Evolutionary conservation across 2,329 filamentous ascomycete species (phyloP), one percentile per base, ranked within the genome.

Genomic region (Diaporthe batatas): DNA sequence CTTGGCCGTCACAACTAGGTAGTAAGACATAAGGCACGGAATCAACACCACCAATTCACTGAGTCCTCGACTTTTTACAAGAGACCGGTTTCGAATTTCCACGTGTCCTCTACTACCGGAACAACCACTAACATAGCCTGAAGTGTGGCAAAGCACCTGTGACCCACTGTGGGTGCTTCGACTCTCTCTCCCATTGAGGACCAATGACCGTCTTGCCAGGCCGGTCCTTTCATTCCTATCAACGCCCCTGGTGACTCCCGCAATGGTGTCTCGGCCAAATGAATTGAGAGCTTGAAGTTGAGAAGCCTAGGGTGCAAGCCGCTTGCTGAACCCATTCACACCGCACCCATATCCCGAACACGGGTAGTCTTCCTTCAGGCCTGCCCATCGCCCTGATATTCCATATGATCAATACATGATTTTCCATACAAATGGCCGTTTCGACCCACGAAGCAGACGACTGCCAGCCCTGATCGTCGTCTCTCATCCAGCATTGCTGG

Each of bases 401-500:
- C 57, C 57, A 42, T 59, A 42, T 58, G 32, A 65, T 34, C 54
- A 49, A 57, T 65, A 65, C 72, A 69, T 70, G 39, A 32, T 53
- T 32, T 72, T 72, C 47, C 72, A 70, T 67, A 72, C 72, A 72
- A 53, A 67, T 42, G 54, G 70, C 70, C 70, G 51, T 32, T 57
- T 49, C 64, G 55, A 55, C 62, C 62, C 54, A 68, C 39, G 32
- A 34, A 55, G 49, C 47, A 59, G 54, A 68, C 39, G 69, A 68
- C 54, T 25, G 58, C 32, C 36, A 34, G 39, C 49, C 36, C 72
- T 39, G 51, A 65, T 32, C 44, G 57, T 55, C 51, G 57, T 55
- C 51, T 44, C 34, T 53, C 34, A 47, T 51, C 67, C 32, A 42
- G 51, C 36, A 51, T 64, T 47, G 39, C 70, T 70, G 32, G 21